These are phyloP conservation scores for Metschnikowia lachancei DNA, from an alignment of 805 yeast genomes.

Conservation along the genomic window DNA sequence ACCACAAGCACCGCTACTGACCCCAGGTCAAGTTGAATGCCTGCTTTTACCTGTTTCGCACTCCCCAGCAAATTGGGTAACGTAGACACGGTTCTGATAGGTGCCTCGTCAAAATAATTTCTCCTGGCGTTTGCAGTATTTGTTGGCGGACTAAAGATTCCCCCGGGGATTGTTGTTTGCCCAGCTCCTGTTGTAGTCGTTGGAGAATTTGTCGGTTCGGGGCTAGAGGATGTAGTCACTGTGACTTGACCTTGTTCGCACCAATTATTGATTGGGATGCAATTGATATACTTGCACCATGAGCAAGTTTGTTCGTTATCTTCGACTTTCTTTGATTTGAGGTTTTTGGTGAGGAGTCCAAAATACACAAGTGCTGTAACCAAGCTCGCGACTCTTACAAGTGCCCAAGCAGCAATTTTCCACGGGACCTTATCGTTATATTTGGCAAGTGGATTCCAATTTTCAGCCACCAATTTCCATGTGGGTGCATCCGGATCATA, in stretches of 20 bases:
- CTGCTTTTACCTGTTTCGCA: constrained; percentile 3
- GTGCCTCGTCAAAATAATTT: background rate
- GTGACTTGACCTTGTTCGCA: constrained; percentile 50
- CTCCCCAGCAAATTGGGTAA: background rate
- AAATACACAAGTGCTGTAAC: constrained; percentile 49
- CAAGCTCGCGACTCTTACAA: constrained; percentile 44
- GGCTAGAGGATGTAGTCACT: constrained; percentile 16
- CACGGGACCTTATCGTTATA: constrained; percentile 33
- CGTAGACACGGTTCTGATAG: background rate
- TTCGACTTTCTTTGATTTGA: constrained; percentile 31
- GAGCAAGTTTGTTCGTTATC: constrained; percentile 52
- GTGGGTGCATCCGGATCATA: constrained; percentile 30
- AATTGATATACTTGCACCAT: constrained; percentile 74
- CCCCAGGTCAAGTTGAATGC: constrained; percentile 4
- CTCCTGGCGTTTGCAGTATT: constrained; percentile 3
- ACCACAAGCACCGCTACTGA: constrained; percentile 10
- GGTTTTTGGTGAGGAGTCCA: constrained; percentile 47
- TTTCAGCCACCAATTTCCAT: constrained; percentile 32
- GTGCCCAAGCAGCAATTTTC: constrained; percentile 52
- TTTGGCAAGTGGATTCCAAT: constrained; percentile 41
- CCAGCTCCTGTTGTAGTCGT: constrained; percentile 8
- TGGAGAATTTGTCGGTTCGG: constrained; percentile 5
- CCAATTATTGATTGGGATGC: constrained; percentile 71
- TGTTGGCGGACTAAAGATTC: constrained; percentile 7
- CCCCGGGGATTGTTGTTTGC: constrained; percentile 1